These are phyloP conservation scores for Zhuliangozyma blackwelliae DNA, from an alignment of 1,139 yeast species.

Conservation along the genomic window DNA sequence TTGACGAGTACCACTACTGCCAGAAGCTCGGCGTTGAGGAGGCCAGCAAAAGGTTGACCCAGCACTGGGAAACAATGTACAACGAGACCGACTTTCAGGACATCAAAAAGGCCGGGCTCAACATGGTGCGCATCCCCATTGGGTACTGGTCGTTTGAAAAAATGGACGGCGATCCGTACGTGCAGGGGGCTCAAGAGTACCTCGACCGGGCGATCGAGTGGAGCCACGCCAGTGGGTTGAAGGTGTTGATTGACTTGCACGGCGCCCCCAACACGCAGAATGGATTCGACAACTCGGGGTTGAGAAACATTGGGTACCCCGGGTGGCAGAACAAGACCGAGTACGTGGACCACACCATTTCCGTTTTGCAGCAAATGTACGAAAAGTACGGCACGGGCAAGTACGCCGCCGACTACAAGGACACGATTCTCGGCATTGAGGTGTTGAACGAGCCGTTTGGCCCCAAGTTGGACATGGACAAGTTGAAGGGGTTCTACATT, in stretches of 20 bases:
- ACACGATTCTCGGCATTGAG: constrained; percentile 57
- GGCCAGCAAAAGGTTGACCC: constrained; percentile 36
- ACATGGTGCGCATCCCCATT: constrained; percentile 60
- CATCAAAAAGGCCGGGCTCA: constrained; percentile 49
- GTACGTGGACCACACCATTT: constrained; percentile 39
- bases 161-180: constrained; percentile 52
- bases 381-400: constrained; percentile 38
- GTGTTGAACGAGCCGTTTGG: constrained; percentile 65
- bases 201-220: constrained; percentile 52
- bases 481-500: constrained; percentile 38
- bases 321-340: constrained; percentile 48
- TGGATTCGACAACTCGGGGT: constrained; percentile 69
- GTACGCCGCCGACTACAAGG: constrained; percentile 30
- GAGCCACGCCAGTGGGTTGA: constrained; percentile 46
- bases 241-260: constrained; percentile 61
- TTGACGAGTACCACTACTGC: constrained; percentile 57
- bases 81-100: constrained; percentile 49
- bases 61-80: constrained; percentile 54
- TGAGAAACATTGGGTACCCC: constrained; percentile 40
- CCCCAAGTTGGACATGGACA: constrained; percentile 32
- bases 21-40: constrained; percentile 42
- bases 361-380: constrained; percentile 42
- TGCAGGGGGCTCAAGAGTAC: constrained; percentile 51
- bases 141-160: constrained; percentile 65
- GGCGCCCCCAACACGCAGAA: constrained; percentile 68